phyloP scores from a whole-genome alignment of 257 asterid genomes.

The Solanum chmielewskii region DNA sequence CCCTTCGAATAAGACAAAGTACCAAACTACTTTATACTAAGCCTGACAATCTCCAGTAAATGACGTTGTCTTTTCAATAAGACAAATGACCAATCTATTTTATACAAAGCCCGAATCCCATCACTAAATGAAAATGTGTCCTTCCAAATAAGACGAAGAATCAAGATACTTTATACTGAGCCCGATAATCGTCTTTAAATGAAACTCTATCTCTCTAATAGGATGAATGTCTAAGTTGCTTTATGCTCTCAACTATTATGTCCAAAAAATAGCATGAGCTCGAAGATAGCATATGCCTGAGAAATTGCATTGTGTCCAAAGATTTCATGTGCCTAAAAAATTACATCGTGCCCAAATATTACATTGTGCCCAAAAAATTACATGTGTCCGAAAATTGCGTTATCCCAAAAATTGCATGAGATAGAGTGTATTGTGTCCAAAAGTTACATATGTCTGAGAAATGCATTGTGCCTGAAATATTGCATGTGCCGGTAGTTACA shows the following conservation, averaged over 20 bases:
- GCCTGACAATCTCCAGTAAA: background rate
- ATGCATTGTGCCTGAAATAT: background rate
- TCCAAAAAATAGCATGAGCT: background rate
- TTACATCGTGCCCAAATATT: background rate
- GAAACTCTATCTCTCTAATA: too few species aligned
- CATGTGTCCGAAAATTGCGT: background rate
- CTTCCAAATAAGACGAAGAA: background rate
- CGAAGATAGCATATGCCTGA: background rate
- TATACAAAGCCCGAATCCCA: background rate
- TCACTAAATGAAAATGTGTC: too few species aligned
- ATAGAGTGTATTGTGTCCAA: too few species aligned
- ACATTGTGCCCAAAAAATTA: too few species aligned
- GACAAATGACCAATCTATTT: background rate
- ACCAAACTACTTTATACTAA: background rate
- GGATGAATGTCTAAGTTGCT: background rate
- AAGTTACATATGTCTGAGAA: background rate
- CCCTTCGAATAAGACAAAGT: background rate
- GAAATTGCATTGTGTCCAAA: background rate
- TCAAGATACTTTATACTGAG: too few species aligned
- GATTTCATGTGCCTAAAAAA: background rate
- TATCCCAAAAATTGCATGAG: too few species aligned
- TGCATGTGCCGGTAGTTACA: background rate
- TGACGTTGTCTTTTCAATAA: background rate
- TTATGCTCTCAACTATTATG: background rate
- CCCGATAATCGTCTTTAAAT: too few species aligned